Evolutionary conservation across 1,284 basidiomycete species (phyloP), one percentile per base, ranked within the genome.

Genomic region (Leccinum subatratum): DNA sequence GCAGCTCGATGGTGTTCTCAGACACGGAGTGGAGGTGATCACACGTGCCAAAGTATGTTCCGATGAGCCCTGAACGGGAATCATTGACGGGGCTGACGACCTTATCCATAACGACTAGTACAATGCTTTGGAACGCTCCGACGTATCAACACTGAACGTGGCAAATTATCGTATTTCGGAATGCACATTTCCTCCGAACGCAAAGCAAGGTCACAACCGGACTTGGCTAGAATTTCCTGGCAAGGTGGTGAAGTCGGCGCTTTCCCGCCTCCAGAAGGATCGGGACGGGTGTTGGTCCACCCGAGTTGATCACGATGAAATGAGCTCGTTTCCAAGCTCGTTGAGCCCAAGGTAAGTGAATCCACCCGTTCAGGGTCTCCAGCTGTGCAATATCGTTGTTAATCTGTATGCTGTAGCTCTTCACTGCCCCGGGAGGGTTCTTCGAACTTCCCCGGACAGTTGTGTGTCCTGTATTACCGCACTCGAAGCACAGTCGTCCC

Each of bases 101-200:
- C 11, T 12, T 63, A 74, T 66, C 66, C 68, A 94, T 92, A 94
- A 95, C 74, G 80, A 86, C 18, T 25, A 25, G n/a, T 91, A 59
- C 87, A 90, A 70, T 86, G 86, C 66, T 82, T 95, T 32, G 77
- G 81, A 18, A 81, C 85, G 11, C 81, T 95, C 1, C 86, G 89
- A n/a, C 85, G 85, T 65, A 91, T 95, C 68, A 91, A 91, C 70
- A 74, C 81, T 94, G 57, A 94, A 95, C 76, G 87, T 87, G 63
- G 86, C 32, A 34, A 11, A 34, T 34, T 34, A 34, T 34, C 32
- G 32, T 11, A 34, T 34, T 34, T 34, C 11, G 32, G 32, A 34
- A 34, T 34, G 32, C 32, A 34, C 11, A 34, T 34, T 34, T 34
- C 32, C 32, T 34, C 32, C 32, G 32, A 34, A 34, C 32, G 32